phyloP scores from a whole-genome alignment of 2,329 filamentous ascomycete species.

The Lasiodiplodia sp. region DNA sequence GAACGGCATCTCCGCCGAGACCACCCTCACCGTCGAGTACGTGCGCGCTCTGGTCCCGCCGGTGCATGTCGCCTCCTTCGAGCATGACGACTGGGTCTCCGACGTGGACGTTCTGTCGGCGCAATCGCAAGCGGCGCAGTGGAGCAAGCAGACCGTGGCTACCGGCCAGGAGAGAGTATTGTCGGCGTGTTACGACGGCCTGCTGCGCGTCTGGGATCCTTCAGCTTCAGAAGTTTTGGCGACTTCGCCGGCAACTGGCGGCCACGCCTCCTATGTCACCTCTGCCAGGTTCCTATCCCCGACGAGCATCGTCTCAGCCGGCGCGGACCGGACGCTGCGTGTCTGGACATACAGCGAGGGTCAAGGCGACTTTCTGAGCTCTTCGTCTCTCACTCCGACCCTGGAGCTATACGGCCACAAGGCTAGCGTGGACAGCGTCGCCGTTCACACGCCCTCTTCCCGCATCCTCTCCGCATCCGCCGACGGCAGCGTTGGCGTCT shows the following conservation, averaged over 20 bases:
- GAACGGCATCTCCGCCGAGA: constrained; percentile 88
- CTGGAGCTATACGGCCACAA: constrained; percentile 87
- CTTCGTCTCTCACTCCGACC: constrained; percentile 68
- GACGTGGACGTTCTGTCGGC: constrained; percentile 80
- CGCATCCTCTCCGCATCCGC: constrained; percentile 85
- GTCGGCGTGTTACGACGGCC: constrained; percentile 93
- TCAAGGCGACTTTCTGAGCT: constrained; percentile 35
- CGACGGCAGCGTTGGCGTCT: constrained; percentile 86
- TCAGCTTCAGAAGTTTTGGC: constrained; percentile 75
- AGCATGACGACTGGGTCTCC: constrained; percentile 98
- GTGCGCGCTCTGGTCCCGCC: constrained; percentile 91
- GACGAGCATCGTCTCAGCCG: constrained; percentile 80
- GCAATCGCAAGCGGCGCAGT: constrained; percentile 67
- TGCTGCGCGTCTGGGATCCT: constrained; percentile 80
- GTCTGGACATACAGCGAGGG: constrained; percentile 88
- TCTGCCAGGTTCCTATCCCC: constrained; percentile 82
- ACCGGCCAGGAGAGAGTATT: constrained; percentile 75
- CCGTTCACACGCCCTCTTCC: constrained; percentile 74
- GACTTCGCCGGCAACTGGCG: constrained; percentile 73
- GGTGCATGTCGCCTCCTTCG: constrained; percentile 86
- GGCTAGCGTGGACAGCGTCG: constrained; percentile 75
- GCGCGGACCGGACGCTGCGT: constrained; percentile 83
- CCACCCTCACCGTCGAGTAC: constrained; percentile 88
- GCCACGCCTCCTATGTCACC: constrained; percentile 66
- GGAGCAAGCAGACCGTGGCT: constrained; percentile 58